phyloP scores from a whole-genome alignment of 2,329 filamentous ascomycete genomes.

The Ascochyta rabiei region DNA sequence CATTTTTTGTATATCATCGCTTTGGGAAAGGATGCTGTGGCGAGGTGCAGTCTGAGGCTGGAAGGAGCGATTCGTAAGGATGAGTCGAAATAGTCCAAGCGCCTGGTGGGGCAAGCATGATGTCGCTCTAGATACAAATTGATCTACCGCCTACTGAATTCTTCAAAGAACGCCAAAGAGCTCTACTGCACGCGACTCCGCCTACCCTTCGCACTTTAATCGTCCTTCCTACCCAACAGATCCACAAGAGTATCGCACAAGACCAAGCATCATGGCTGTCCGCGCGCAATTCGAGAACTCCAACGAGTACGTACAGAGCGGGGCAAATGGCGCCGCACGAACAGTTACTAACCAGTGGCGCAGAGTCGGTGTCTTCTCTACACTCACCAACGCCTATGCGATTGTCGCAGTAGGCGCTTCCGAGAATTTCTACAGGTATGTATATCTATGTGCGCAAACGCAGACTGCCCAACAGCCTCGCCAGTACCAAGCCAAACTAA shows the following conservation, averaged over 20 bases:
- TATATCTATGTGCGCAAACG: neutral
- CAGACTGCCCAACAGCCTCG: neutral
- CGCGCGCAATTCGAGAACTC: slow-evolving; percentile 81
- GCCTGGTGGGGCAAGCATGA: slow-evolving; percentile 32
- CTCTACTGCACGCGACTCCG: slow-evolving; percentile 17
- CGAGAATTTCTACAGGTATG: slow-evolving; percentile 95
- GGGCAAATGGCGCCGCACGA: neutral
- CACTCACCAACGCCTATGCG: slow-evolving; percentile 96
- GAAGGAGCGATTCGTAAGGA: slow-evolving; percentile 22
- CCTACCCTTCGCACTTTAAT: neutral
- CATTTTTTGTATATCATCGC: slow-evolving; percentile 2
- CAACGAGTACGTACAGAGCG: slow-evolving; percentile 70
- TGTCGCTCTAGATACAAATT: slow-evolving; percentile 33
- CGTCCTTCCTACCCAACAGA: neutral
- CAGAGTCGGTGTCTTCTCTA: slow-evolving; percentile 95
- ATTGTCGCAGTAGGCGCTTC: slow-evolving; percentile 92
- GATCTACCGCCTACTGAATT: slow-evolving; percentile 32
- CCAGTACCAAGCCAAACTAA: slow-evolving; percentile 21
- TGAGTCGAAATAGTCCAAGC: slow-evolving; percentile 33
- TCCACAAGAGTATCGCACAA: slow-evolving; percentile 3
- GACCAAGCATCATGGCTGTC: slow-evolving; percentile 54
- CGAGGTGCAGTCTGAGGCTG: slow-evolving; percentile 14
- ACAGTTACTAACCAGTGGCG: slow-evolving; percentile 21
- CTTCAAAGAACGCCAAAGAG: slow-evolving; percentile 23
- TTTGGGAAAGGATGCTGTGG: slow-evolving; percentile 7